Evolutionary conservation across 2,329 filamentous ascomycete species (phyloP), one percentile per base, ranked within the genome.

Genomic region (Colletotrichum australisinense): DNA sequence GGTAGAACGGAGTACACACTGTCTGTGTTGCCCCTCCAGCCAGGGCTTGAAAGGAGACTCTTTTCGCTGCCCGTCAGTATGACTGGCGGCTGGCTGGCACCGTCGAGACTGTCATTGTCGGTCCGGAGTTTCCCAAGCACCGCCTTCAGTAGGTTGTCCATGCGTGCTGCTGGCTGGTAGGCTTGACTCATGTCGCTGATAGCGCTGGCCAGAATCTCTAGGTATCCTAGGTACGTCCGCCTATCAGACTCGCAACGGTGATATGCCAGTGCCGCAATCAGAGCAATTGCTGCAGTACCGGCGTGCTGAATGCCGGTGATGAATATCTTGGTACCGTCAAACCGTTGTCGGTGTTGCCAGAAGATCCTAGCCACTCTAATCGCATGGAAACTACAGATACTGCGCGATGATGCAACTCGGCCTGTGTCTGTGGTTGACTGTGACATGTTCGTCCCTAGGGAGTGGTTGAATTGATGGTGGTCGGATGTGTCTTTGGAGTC

Each of bases 341-440:
- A 88, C 3, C 85, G 82, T 77, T 88, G 86, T 0, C 87, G 83
- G 75, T 89, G 87, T 72, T 88, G 87, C 86, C 86, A 88, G 76
- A 89, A 89, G 71, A 89, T 88, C 26, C 85, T 83, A 0, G 87
- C 85, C 0, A 89, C 85, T 0, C 86, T 81, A 68, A 89, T 86
- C 4, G 88, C 88, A 73, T 89, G 87, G 63, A 88, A 87, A 0
- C 86, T 88, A 79, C 88, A 89, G 67, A 88, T 87, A 64, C 83
- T 86, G 22, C 88, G 83, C 3, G 86, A 87, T 28, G 89, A 77
- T 5, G 84, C 83, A 5, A 82, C 85, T 73, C 84, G 85, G 69
- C 78, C 82, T 73, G 85, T 83, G 69, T 84, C 83, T 46, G 84
- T 80, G 24, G 81, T 80, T 14, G 79, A 79, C 55, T 79, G 77